Conservation (phyloP, 768 basidiomycete species). For the Suillus sp. region DNA sequence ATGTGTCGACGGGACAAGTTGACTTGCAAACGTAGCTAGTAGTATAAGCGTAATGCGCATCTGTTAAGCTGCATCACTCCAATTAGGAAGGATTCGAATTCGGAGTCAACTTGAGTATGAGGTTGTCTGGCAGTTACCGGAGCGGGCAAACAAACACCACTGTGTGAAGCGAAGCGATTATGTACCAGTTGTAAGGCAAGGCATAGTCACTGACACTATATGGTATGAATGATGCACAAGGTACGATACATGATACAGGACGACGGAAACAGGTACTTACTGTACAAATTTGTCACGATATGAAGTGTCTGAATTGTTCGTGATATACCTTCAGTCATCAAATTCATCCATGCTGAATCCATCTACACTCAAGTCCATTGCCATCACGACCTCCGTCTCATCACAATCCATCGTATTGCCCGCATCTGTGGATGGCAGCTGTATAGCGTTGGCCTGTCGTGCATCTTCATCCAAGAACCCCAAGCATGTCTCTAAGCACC, state of each 20-base stretch:
- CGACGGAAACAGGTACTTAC: background rate
- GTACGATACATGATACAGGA: background rate
- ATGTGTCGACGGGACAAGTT: no score
- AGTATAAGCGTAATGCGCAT: background rate
- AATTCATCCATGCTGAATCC: slow-evolving; percentile 31
- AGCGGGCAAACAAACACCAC: background rate
- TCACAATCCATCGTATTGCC: slow-evolving; percentile 18
- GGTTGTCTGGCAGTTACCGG: background rate
- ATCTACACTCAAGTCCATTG: slow-evolving; percentile 21
- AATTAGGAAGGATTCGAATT: background rate
- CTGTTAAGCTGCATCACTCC: background rate
- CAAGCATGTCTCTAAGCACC: slow-evolving; percentile 65
- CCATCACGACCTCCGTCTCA: slow-evolving; percentile 21
- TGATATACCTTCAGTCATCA: slow-evolving; percentile 21
- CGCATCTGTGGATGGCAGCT: background rate
- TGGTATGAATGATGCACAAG: background rate
- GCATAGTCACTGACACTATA: background rate
- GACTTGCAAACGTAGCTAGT: no score
- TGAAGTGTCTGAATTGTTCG: slow-evolving; percentile 1
- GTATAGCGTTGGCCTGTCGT: background rate
- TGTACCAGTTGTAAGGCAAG: background rate
- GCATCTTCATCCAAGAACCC: slow-evolving; percentile 48
- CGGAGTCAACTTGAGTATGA: no score
- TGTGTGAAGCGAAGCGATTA: background rate
- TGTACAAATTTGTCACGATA: slow-evolving; percentile 3